Evolutionary conservation across 768 basidiomycete species (phyloP), one percentile per base, ranked within the genome.

Genomic region (Lactarius deliciosus): DNA sequence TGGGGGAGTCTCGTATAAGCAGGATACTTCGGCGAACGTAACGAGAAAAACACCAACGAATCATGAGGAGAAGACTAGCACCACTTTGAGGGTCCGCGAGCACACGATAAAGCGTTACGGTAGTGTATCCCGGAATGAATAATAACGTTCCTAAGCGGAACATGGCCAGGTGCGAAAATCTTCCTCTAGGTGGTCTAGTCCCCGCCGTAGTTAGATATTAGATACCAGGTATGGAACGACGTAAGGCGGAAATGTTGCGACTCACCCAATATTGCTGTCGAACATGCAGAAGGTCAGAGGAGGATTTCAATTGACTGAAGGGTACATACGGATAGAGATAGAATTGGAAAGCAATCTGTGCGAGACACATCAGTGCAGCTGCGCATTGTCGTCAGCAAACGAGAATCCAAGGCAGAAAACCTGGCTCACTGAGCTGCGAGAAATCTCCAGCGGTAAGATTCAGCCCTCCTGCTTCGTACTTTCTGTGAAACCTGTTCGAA

Each of bases 281-380:
- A 63, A 41, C 32, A n/a, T 15, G 20, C 53, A 30, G 32, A 25
- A 58, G 30, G 40, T 67, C 5, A 69, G 36, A 69, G 55, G 40
- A 40, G 18, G 43, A 59, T 5, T 8, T 47, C 2, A 16, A 16
- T 43, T n/a, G n/a, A 28, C 20, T 53, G 34, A 45, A 30, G 38
- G 0, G 55, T 61, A 82, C 91, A 77, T 73, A 94, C 90, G 92
- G 92, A 81, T 94, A 94, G 41, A 93, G 82, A 73, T 92, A 87
- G 74, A 94, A 95, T 73, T 95, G 95, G 74, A 95, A 96, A 43
- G 88, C 86, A 60, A 97, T 91, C 76, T 96, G 94, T 68, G 88
- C 91, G n/a, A 94, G 81, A 76, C 93, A 96, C 95, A 97, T 96
- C 64, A 96, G 72, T 7, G 92, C 92, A 74, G 92, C 92, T 94